Percentiles rank a stretch among this genome's conserved stretches.
Conservation (phyloP, 116 monocot genomes). For the Cymodocea nodosa region DNA sequence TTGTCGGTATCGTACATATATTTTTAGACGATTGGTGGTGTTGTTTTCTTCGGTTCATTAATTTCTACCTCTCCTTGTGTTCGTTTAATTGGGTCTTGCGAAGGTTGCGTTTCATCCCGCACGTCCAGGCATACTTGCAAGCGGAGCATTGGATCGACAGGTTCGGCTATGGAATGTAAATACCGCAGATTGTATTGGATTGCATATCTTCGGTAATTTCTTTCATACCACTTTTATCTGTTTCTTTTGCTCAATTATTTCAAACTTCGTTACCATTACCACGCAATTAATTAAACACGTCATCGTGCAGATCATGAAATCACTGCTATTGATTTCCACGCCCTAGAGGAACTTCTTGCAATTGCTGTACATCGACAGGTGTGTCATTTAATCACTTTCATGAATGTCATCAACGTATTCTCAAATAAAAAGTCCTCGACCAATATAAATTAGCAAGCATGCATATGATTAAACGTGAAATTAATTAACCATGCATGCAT, state of each 20-base stretch:
- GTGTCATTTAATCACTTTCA: background rate
- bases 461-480: background rate
- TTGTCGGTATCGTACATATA: too few relatives aligned
- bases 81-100: background rate
- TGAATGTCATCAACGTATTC: background rate
- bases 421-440: background rate
- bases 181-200: slow-evolving; percentile 75
- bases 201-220: slow-evolving; percentile 64
- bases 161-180: slow-evolving; percentile 90
- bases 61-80: too few relatives aligned
- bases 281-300: too few relatives aligned
- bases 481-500: background rate
- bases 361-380: slow-evolving; percentile 97
- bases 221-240: background rate
- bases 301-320: slow-evolving; percentile 66
- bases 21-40: too few relatives aligned
- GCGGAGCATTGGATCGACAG: slow-evolving; percentile 97
- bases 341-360: slow-evolving; percentile 87
- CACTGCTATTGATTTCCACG: slow-evolving; percentile 96
- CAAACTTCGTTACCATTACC: background rate
- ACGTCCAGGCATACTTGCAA: slow-evolving; percentile 78
- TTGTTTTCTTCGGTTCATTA: too few relatives aligned
- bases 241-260: background rate
- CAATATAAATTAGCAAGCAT: too few relatives aligned
- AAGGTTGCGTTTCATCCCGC: slow-evolving; percentile 96